Conservation (phyloP, 176 grass and related monocot genomes). For the Cymbopogon citratus region DNA sequence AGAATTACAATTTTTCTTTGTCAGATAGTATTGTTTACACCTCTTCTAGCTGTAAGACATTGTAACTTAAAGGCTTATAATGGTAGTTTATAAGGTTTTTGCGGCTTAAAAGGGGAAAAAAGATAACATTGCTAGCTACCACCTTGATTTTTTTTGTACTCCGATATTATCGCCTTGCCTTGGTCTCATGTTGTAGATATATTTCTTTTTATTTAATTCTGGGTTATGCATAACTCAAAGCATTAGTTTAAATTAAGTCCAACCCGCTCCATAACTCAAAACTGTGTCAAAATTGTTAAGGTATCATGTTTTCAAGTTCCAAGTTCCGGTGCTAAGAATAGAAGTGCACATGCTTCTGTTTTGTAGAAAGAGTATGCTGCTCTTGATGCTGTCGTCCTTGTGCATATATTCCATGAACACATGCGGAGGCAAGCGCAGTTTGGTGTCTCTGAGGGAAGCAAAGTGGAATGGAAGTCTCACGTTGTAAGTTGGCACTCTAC, state of each 20-base stretch:
- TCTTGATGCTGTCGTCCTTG: slow-evolving; percentile 80
- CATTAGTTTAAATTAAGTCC: neutral
- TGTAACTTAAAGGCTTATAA: slow-evolving; percentile 1
- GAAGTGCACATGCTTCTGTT: neutral
- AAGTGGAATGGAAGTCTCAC: slow-evolving; percentile 83
- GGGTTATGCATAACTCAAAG: neutral
- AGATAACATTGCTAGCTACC: neutral
- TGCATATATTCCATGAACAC: slow-evolving; percentile 79
- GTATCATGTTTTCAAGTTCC: neutral
- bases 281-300: neutral
- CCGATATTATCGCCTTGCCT: neutral
- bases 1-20: neutral
- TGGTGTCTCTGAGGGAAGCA: slow-evolving; percentile 46
- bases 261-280: neutral
- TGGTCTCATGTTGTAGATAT: neutral
- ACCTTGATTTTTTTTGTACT: too few species aligned
- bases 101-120: too few species aligned
- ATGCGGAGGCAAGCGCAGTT: slow-evolving; percentile 54
- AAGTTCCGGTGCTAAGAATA: neutral
- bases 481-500: slow-evolving; percentile 50
- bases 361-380: slow-evolving; percentile 94
- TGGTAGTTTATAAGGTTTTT: neutral
- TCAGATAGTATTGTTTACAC: neutral
- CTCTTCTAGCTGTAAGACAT: neutral
- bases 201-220: slow-evolving; percentile 4